Evolutionary conservation across 164 flowering plant species (phyloP), one percentile per base, ranked within the genome.

Genomic region (Paratinospora sagittata): DNA sequence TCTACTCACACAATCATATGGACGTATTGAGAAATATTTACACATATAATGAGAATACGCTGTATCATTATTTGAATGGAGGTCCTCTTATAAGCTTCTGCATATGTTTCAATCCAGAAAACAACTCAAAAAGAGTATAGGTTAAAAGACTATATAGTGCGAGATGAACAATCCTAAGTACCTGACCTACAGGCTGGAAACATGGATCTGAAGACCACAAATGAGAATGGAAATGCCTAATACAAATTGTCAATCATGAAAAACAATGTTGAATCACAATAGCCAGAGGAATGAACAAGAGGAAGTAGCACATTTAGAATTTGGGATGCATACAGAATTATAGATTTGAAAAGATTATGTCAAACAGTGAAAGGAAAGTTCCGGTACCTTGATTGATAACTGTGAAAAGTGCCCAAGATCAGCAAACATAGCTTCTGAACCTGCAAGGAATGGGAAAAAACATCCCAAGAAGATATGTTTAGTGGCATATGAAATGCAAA

Each of bases 381-480:
- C 7, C 30, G 9, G 61, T 81, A 88, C 98, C 91, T 91, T 80
- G 76, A 89, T 93, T 77, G 96, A 91, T 76, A 84, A 72, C 81
- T 90, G 97, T 26, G 97, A 91, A 66, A 93, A 93, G 74, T 93
- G 98, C 49, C 98, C 98, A 69, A 93, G 91, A 82, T 93, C 98
- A 62, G 97, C 98, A 84, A 93, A 93, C 98, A 93, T 93, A 16
- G 98, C 98, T 80, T 93, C 98, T n/a, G 98, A 89, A 69, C 98
- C 98, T 91, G 88, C 41, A 79, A 65, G 26, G 30, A 45, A 30
- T 6, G 0, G 12, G 66, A n/a, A 61, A n/a, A 37, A n/a, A 70
- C 9, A 2, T 7, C 3, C 8, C 6, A 16, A 23, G 6, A 39
- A 61, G 19, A 23, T 24, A 23, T 23, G 13, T 14, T 8, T 61